Percentiles rank a stretch among this genome's conserved stretches.
Evolutionary conservation across 2,329 filamentous ascomycete genomes (phyloP).

Genomic region (Zymoseptoria passerinii): DNA sequence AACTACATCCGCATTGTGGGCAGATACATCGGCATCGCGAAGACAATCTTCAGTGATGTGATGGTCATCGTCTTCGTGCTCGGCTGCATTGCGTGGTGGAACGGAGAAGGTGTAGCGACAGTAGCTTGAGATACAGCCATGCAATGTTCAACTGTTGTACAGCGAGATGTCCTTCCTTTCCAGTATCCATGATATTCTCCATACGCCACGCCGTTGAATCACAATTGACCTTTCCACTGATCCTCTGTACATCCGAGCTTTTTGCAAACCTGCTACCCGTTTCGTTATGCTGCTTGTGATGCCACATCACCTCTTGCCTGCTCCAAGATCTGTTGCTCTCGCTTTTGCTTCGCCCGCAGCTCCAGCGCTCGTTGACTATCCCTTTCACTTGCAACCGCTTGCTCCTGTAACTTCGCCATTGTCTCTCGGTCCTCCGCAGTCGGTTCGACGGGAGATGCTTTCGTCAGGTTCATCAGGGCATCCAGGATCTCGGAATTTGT

Average conservation of each 20-base stretch:
- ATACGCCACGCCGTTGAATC: not conserved
- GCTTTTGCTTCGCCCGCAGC: constrained; percentile 50
- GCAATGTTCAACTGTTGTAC: not conserved
- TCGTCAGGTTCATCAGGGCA: constrained; percentile 54
- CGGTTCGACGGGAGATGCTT: constrained; percentile 49
- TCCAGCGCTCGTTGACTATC: constrained; percentile 50
- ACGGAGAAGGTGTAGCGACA: constrained; percentile 13
- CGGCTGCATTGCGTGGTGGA: constrained; percentile 49
- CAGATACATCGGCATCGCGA: constrained; percentile 62
- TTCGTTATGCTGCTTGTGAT: constrained; percentile 8
- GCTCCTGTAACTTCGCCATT: constrained; percentile 50
- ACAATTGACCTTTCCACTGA: not conserved
- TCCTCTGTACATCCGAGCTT: not conserved
- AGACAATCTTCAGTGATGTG: constrained; percentile 64
- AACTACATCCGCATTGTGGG: constrained; percentile 54
- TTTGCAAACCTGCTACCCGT: not conserved
- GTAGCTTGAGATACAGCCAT: constrained; percentile 6
- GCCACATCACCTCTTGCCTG: constrained; percentile 44
- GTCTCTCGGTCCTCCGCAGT: constrained; percentile 53
- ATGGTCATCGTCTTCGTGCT: constrained; percentile 69
- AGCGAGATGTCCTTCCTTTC: not conserved
- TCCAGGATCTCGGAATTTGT: constrained; percentile 55
- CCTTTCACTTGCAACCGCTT: constrained; percentile 42
- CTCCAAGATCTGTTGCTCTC: constrained; percentile 52
- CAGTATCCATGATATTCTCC: not conserved